Conservation (phyloP, 1,284 basidiomycete species). For the Stygiomarasmius scandens region DNA sequence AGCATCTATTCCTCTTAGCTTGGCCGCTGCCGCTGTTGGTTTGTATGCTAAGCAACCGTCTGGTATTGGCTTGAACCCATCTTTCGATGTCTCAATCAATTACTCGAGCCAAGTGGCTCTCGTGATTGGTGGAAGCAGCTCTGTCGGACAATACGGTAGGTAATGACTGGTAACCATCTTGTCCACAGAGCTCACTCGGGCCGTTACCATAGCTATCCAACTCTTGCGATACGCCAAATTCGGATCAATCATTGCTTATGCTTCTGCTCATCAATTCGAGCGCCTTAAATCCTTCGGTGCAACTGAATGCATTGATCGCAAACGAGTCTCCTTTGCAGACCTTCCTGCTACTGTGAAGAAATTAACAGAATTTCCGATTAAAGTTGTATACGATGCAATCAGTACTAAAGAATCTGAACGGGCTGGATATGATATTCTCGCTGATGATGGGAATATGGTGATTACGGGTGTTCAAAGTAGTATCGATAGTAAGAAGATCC, state of each 20-base stretch:
- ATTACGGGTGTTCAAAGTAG: not conserved
- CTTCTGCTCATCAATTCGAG: conserved; percentile 36
- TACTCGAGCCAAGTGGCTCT: conserved; percentile 1
- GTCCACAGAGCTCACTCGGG: not conserved
- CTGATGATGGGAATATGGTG: not conserved
- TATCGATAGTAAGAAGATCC: not conserved
- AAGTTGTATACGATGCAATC: not conserved
- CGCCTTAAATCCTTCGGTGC: conserved; percentile 43
- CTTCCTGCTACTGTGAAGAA: not conserved
- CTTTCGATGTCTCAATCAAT: not conserved
- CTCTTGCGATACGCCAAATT: conserved; percentile 36
- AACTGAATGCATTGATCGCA: conserved; percentile 38
- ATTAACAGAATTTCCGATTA: not conserved
- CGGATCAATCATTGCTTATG: conserved; percentile 39
- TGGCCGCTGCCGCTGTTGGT: conserved; percentile 1
- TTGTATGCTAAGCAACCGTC: conserved; percentile 1
- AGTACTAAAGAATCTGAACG: not conserved
- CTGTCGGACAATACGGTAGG: conserved; percentile 11
- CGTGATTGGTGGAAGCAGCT: conserved; percentile 7
- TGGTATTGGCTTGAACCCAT: conserved; percentile 5
- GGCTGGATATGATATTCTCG: not conserved
- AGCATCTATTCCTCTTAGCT: conserved; percentile 2
- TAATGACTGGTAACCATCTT: not conserved
- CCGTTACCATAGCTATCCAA: conserved; percentile 10
- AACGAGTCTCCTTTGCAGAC: not conserved